Evolutionary conservation across 2,329 filamentous ascomycete genomes (phyloP).

Genomic region (Colletotrichum gigasporum): DNA sequence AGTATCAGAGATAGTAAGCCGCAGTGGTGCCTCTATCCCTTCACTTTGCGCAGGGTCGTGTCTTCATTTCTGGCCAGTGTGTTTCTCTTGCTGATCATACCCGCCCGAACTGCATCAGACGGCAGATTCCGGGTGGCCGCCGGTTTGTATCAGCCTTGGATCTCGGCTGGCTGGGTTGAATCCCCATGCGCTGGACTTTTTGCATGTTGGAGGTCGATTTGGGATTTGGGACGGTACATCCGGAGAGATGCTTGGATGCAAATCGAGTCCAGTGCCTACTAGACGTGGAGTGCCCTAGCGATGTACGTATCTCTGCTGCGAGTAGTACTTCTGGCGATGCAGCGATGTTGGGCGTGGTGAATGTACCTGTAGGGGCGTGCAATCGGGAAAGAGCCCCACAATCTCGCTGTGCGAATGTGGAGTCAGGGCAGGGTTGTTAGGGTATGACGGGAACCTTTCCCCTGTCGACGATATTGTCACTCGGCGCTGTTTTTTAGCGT

Average conservation of each 20-base stretch:
- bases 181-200: no score
- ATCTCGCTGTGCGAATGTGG: slow-evolving; percentile 14
- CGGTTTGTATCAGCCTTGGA: background rate
- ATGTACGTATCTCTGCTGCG: background rate
- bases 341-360: background rate
- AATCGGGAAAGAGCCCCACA: background rate
- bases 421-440: background rate
- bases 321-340: no score
- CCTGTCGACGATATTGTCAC: slow-evolving; percentile 14
- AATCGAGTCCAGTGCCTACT: background rate
- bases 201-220: no score
- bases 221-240: background rate
- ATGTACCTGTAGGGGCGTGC: slow-evolving; percentile 5
- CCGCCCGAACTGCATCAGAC: background rate
- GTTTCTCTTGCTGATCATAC: slow-evolving; percentile 3
- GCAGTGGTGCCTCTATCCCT: slow-evolving; percentile 1
- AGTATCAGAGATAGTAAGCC: background rate
- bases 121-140: background rate
- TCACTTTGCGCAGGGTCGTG: background rate
- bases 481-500: slow-evolving; percentile 14
- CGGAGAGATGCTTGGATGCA: no score
- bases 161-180: background rate
- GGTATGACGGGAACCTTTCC: slow-evolving; percentile 31
- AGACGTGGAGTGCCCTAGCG: no score
- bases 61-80: background rate